A percentile compares a stretch with the other conserved stretches of the same genome.
These are phyloP conservation scores for Diaporthe capsici DNA, from an alignment of 2,329 filamentous ascomycete species.

Conservation along the genomic window DNA sequence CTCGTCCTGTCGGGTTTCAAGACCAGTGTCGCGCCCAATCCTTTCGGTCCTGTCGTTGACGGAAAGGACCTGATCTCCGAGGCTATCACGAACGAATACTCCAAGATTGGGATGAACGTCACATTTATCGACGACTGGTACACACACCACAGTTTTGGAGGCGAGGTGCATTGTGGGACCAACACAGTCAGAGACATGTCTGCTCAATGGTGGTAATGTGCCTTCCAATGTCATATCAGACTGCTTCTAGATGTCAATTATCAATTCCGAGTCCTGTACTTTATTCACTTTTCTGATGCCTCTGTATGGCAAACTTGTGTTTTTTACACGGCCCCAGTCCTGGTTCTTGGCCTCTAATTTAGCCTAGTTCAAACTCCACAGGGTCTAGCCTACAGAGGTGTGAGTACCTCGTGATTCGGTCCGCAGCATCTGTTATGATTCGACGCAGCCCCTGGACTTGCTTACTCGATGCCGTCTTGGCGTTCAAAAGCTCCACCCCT, in stretches of 20 bases:
- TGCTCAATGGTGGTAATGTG: neutral
- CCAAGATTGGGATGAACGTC: neutral
- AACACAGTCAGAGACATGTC: neutral
- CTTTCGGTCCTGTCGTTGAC: neutral
- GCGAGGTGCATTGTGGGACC: neutral
- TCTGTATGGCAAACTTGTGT: neutral
- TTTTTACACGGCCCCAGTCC: too few species aligned
- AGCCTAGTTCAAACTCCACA: too few species aligned
- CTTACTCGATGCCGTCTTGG: neutral
- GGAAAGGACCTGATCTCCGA: neutral
- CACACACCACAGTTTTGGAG: neutral
- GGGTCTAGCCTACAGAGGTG: too few species aligned
- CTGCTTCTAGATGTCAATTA: neutral
- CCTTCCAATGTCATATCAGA: neutral
- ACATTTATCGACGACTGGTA: neutral
- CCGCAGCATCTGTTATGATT: neutral
- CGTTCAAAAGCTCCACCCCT: neutral
- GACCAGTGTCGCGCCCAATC: neutral
- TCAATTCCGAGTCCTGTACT: neutral
- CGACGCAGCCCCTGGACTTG: neutral
- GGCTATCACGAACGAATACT: neutral
- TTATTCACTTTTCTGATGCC: neutral
- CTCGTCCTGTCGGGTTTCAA: neutral
- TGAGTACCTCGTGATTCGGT: too few species aligned
- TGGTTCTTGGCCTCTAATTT: too few species aligned